These are phyloP conservation scores for Aspergillus cejpii DNA, from an alignment of 2,329 filamentous ascomycete genomes.

Conservation along the genomic window DNA sequence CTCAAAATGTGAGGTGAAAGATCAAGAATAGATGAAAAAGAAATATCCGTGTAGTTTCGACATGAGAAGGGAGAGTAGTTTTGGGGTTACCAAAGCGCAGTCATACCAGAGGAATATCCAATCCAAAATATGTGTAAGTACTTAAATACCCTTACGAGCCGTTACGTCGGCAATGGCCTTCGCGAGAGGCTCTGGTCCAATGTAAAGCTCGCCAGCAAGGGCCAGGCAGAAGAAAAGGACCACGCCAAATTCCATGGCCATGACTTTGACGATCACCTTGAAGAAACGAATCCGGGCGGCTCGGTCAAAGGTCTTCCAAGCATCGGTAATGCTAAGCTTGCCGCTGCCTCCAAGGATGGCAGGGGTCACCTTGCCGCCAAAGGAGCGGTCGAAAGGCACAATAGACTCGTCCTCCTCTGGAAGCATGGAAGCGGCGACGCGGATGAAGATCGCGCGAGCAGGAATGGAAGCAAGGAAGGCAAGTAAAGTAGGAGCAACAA, in stretches of 20 bases:
- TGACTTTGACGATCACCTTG: slow-evolving; percentile 68
- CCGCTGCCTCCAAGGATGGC: slow-evolving; percentile 66
- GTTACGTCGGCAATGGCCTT: slow-evolving; percentile 12
- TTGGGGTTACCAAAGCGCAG: neutral
- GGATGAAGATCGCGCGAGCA: slow-evolving; percentile 66
- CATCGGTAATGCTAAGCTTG: slow-evolving; percentile 64
- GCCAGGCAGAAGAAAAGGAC: slow-evolving; percentile 45
- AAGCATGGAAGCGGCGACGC: slow-evolving; percentile 81
- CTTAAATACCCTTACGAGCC: neutral
- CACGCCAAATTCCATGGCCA: slow-evolving; percentile 49
- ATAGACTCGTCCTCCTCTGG: slow-evolving; percentile 75
- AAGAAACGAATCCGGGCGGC: slow-evolving; percentile 65
- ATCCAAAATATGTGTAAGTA: neutral
- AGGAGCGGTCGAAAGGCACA: slow-evolving; percentile 83
- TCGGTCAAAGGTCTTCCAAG: slow-evolving; percentile 71
- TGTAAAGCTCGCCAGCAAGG: slow-evolving; percentile 48
- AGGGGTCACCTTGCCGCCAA: slow-evolving; percentile 69
- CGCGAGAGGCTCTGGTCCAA: slow-evolving; percentile 33
- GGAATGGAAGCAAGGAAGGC: slow-evolving; percentile 65
- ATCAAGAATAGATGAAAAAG: neutral
- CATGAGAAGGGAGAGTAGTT: neutral
- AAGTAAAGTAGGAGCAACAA: slow-evolving; percentile 44
- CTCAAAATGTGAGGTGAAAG: neutral
- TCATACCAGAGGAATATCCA: neutral
- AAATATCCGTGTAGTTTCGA: neutral